Percentiles rank a stretch among this genome's conserved stretches.
phyloP scores from a whole-genome alignment of 2,329 filamentous ascomycete species.

The Cladosporium sp. region DNA sequence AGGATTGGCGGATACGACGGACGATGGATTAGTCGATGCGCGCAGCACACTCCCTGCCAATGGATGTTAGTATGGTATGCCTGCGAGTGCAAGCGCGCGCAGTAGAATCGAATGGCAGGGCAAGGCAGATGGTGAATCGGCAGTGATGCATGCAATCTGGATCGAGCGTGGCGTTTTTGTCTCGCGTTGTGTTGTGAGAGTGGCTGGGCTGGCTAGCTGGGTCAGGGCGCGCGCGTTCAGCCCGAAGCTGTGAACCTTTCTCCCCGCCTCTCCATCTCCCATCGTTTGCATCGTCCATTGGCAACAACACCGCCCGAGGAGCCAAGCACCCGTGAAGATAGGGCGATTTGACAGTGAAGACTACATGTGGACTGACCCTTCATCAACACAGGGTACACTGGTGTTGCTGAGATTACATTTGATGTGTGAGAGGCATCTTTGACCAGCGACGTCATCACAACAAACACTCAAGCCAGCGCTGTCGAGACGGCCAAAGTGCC shows the following conservation, averaged over 20 bases:
- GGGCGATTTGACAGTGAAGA: background rate
- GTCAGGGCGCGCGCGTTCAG: background rate
- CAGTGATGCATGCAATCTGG: conserved; percentile 11
- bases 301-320: background rate
- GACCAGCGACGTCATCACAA: background rate
- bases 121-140: conserved; percentile 3
- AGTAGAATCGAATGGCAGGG: background rate
- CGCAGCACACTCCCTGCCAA: background rate
- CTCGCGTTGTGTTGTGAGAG: background rate
- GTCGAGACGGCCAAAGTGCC: background rate
- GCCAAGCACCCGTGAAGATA: background rate
- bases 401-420: background rate
- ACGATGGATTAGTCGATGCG: background rate
- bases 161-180: background rate
- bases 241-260: background rate
- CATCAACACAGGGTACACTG: background rate
- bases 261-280: background rate
- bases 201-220: conserved; percentile 2
- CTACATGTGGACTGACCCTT: background rate
- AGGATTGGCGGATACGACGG: conserved; percentile 5
- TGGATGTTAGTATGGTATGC: background rate
- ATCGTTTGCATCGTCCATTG: background rate
- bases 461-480: background rate
- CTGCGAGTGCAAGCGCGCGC: background rate
- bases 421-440: background rate